Evolutionary conservation across 164 flowering plant species (phyloP), one percentile per base, ranked within the genome.

Genomic region (Liquidambar formosana): DNA sequence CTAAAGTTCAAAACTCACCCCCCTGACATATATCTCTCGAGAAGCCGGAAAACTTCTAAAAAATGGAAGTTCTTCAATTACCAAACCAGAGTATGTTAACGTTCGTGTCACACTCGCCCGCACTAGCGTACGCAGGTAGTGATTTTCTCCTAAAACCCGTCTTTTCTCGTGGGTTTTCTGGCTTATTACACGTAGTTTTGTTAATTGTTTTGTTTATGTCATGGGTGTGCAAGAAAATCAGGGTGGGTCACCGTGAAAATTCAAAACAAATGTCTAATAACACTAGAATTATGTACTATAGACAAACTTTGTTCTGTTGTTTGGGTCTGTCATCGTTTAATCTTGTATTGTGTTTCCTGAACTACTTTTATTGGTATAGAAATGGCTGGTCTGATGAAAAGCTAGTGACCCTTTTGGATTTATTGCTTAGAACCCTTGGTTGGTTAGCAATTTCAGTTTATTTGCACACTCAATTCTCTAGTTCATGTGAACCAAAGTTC

Each of bases 81-180:
- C 13, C 65, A 25, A 60, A 49, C 33, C 21, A 47, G 54, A 68
- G 48, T 64, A 16, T 68, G 56, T 47, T 41, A 21, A 25, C 65
- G 62, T 67, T 76, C 47, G 64, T 75, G 49, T 46, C 68, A 21
- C 43, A n/a, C 47, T 23, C 66, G 21, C 44, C 38, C 23, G 57
- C 56, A 28, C 58, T 61, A 64, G 52, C 46, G 61, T 49, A 43
- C 33, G 18, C 67, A 11, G 69, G 46, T 63, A 54, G 62, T 67
- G 73, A 26, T 70, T 77, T 85, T 26, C 74, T 85, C 46, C 74
- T 77, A 0, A 74, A 84, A 57, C 89, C 88, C 64, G 64, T 81
- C 44, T 82, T 86, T 61, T 57, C 76, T 10, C 88, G 79, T 75
- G 86, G 78, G 66, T 58, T 84, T 64, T 88, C 88, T 61, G 86